phyloP scores from a whole-genome alignment of 441 rosid species.

The Biscutella laevigata region DNA sequence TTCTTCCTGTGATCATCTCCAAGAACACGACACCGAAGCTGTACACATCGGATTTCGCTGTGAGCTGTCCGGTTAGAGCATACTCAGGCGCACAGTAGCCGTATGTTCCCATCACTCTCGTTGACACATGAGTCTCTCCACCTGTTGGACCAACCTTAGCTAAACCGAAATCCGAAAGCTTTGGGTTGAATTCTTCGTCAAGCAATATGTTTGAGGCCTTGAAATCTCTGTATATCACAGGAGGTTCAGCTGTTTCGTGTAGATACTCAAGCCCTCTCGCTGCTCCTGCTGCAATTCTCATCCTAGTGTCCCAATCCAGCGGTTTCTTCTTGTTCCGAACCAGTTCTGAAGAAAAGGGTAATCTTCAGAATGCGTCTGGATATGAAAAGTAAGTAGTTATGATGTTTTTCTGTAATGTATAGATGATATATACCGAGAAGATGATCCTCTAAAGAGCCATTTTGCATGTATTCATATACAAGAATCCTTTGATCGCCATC shows the following conservation, averaged over 20 bases:
- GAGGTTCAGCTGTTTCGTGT: slow-evolving; percentile 78
- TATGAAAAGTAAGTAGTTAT: neutral
- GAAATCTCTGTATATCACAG: slow-evolving; percentile 89
- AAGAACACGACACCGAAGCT: slow-evolving; percentile 90
- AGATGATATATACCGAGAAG: slow-evolving; percentile 48
- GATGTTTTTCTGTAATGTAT: neutral
- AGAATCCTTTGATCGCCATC: slow-evolving; percentile 75
- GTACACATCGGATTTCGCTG: slow-evolving; percentile 79
- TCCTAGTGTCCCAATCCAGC: slow-evolving; percentile 84
- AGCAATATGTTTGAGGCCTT: slow-evolving; percentile 81
- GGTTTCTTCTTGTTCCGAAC: slow-evolving; percentile 34
- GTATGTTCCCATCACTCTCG: slow-evolving; percentile 95
- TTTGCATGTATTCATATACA: slow-evolving; percentile 65
- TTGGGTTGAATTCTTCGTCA: slow-evolving; percentile 64
- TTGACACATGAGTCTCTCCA: slow-evolving; percentile 76
- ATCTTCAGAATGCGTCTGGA: neutral
- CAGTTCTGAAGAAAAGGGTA: slow-evolving; percentile 33
- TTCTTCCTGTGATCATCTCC: slow-evolving; percentile 85
- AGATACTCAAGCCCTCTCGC: slow-evolving; percentile 90
- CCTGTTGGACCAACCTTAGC: slow-evolving; percentile 94
- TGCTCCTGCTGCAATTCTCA: slow-evolving; percentile 77
- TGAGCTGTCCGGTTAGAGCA: slow-evolving; percentile 76
- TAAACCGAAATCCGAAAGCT: slow-evolving; percentile 91
- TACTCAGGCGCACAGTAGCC: slow-evolving; percentile 95
- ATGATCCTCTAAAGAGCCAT: slow-evolving; percentile 82